Evolutionary conservation across 805 yeast genomes (phyloP).

Genomic region (Trichomonascus vanleenenianus): DNA sequence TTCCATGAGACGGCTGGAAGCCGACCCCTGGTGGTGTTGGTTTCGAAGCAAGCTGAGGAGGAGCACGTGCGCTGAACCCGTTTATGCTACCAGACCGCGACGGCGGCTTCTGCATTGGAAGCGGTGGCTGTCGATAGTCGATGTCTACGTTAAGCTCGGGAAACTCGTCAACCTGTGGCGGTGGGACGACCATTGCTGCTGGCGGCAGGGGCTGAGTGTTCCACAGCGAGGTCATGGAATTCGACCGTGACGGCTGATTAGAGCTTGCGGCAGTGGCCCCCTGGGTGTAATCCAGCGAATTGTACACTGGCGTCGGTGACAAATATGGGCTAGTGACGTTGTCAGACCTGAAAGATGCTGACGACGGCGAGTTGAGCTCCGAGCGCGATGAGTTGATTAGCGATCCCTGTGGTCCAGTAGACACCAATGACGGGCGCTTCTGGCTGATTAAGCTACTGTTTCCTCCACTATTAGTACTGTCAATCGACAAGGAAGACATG

Average conservation of each 20-base stretch:
- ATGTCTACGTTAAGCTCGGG: neutral
- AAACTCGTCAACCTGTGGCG: neutral
- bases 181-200: neutral
- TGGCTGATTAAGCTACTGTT: neutral
- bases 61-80: neutral
- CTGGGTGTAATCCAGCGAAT: neutral
- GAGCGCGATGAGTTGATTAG: neutral
- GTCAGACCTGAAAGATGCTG: conserved; percentile 1
- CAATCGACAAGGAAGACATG: neutral
- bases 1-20: neutral
- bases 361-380: conserved; percentile 4
- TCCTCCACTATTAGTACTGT: neutral
- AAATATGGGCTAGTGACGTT: conserved; percentile 3
- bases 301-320: conserved; percentile 4
- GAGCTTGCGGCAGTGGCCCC: too few relatives aligned
- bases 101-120: neutral
- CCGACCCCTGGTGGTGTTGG: too few relatives aligned
- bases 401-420: neutral
- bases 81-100: neutral
- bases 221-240: conserved; percentile 6
- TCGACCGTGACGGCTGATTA: conserved; percentile 3
- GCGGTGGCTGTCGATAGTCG: neutral
- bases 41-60: too few relatives aligned
- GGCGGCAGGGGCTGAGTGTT: neutral
- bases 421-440: neutral